These are phyloP conservation scores for Eucalyptus cloeziana DNA, from an alignment of 345 rosid genomes.

Conservation along the genomic window DNA sequence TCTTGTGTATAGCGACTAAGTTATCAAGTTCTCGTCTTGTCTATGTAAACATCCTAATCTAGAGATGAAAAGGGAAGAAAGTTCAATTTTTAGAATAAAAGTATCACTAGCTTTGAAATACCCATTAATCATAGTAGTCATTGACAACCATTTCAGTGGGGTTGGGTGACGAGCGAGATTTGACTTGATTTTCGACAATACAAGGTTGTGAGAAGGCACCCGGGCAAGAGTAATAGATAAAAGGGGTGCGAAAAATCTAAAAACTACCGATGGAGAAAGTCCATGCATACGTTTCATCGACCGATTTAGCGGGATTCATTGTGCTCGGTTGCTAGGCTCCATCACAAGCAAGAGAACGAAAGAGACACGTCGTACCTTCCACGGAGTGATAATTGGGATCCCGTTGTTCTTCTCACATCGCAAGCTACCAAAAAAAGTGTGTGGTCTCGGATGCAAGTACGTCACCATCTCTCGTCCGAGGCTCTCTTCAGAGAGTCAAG, in stretches of 20 bases:
- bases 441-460: background rate
- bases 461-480: background rate
- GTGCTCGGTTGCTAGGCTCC: background rate
- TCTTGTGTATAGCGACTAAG: background rate
- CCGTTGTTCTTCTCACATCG: background rate
- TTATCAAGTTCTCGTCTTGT: background rate
- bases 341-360: background rate
- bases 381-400: background rate
- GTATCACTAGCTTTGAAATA: background rate
- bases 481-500: background rate
- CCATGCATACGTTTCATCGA: background rate
- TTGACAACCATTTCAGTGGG: background rate
- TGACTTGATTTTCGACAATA: background rate
- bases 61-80: background rate
- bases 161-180: background rate
- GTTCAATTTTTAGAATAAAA: background rate
- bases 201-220: background rate
- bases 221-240: background rate
- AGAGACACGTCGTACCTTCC: background rate
- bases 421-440: background rate
- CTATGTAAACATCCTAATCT: background rate
- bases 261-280: background rate
- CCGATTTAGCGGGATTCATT: background rate
- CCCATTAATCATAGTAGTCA: too few species aligned
- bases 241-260: background rate